Evolutionary conservation across 2,329 filamentous ascomycete species (phyloP), one percentile per base, ranked within the genome.

Genomic region (Cryphonectria naterciae): DNA sequence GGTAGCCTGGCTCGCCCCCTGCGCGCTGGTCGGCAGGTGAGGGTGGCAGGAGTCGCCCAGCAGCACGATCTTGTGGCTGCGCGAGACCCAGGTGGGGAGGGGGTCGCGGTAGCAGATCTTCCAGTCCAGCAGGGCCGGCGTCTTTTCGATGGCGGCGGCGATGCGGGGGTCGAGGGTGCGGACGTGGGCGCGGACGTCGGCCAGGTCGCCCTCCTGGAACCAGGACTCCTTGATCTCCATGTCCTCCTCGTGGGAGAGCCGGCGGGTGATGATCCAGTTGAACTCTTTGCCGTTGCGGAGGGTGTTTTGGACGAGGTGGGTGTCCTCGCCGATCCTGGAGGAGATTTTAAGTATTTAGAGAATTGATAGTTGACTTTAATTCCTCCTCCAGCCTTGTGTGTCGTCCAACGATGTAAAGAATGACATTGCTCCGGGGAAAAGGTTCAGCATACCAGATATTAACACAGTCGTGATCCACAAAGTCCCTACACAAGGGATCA

Each of bases 21-120:
- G 85, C 0, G 85, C 85, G 68, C 83, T 85, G 0, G 85, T 87
- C 0, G 86, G 86, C 8, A 88, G 75, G 75, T 87, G 86, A 0
- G 86, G 82, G 74, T 88, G 86, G 66, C 85, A 87, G 62, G 84
- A 84, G 74, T 88, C 86, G 1, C 86, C 86, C 1, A 87, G 78
- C 39, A 87, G 78, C 1, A 82, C 84, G 67, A 87, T 85, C 58
- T 82, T 80, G 52, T 85, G 83, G 68, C 83, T 83, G n/a, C 78
- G 77, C 0, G 83, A 85, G 0, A 87, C 81, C 86, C 86, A 88
- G 0, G 81, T 84, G 0, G 85, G 83, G 13, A 86, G 78, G 0
- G 85, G 86, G 74, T 87, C 84, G 56, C 86, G 81, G 72, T 86
- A 87, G 61, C 85, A 85, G 35, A 88, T 83, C 74, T 86, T 87